Base-by-base conservation (phyloP, 2,329 filamentous ascomycete genomes). In the Curvularia hawaiiensis region DNA sequence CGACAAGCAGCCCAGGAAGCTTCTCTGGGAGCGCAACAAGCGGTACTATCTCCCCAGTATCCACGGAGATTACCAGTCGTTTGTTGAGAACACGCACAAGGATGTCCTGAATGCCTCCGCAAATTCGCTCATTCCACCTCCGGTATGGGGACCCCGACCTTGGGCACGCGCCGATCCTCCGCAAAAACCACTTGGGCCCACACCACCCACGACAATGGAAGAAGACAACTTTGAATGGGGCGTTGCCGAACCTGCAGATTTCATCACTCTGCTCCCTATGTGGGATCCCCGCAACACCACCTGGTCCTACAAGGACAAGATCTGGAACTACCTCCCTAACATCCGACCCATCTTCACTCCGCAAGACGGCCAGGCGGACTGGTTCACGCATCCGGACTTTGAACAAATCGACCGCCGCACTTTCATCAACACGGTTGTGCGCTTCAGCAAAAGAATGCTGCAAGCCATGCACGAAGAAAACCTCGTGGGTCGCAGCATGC, bases 401-500 rank as follows among this genome's bases (percentile, higher is more conserved):
- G 67, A 66, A 18, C 61, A 73, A 9, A 76, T 89, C 64, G 83
- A 89, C 6, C 90, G 94, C 8, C 89, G 94, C 24, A 89, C 90
- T 40, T 90, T 91, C 65, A 96, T 98, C 78, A 94, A 97, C 74
- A 94, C 93, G 0, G 89, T 92, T 0, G 90, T 90, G 0, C 87
- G 94, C 52, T 89, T 98, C 79, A 95, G 90, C 12, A 87, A 88
- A 48, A 87, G 87, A 46, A 85, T 97, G 47, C 83, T 98, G 14
- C 81, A 88, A 60, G 89, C 89, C 18, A 98, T 98, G 94, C 94
- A 98, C 80, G 85, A 87, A 54, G 92, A 97, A 79, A 97, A 93
- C 30, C 85, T 91, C 68, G 88, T 89, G 71, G 93, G 92, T 67
- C 90, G 96, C 76, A 90, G 91, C 63, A 96, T 95, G 80, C 96